Base-by-base conservation (phyloP, 106 monocot species). In the Xerophyta viscosa region DNA sequence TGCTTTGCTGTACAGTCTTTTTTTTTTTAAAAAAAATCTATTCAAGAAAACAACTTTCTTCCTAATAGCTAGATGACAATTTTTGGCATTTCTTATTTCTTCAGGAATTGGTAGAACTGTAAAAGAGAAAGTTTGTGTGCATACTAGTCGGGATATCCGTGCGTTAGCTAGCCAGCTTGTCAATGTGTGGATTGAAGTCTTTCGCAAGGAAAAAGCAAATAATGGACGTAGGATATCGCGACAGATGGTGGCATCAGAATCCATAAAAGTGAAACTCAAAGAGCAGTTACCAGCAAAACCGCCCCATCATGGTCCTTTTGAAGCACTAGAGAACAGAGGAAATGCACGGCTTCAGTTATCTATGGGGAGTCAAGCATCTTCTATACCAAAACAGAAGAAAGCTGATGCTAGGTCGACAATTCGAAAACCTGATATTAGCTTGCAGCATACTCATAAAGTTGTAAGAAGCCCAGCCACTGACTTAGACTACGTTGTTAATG, bases 91-190 rank as follows among this genome's bases (percentile, higher is more conserved):
- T 46, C 7, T n/a, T 15, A 20, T 20, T 53, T 14, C 39, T 79
- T 41, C 44, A 96, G 94, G 94, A 3, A 78, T 96, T 41, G 94
- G 94, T 24, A 88, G 72, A 39, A 96, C 94, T 6, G 53, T 96
- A 18, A 96, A 96, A 48, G 88, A 96, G 55, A 96, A 85, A 66
- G 96, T 98, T 3, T 86, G 89, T 69, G 68, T 98, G 43, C 96
- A 98, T 63, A 89, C 96, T 47, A 89, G 89, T 54, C 65, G 96
- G 60, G 96, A 98, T 64, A 98, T 98, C 24, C 96, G 96, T 60
- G 78, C 89, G 24, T 66, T 98, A 31, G 96, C 96, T 42, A 89
- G 96, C 60, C 96, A 98, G 52, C 77, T 98, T 17, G 86, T 98
- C 45, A 80, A 55, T 36, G 64, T 98, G 59, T 98, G 96, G 96